A percentile compares a stretch with the other conserved stretches of the same genome.
Evolutionary conservation across 768 basidiomycete genomes (phyloP).

Genomic region (Coprinopsis cinerea): DNA sequence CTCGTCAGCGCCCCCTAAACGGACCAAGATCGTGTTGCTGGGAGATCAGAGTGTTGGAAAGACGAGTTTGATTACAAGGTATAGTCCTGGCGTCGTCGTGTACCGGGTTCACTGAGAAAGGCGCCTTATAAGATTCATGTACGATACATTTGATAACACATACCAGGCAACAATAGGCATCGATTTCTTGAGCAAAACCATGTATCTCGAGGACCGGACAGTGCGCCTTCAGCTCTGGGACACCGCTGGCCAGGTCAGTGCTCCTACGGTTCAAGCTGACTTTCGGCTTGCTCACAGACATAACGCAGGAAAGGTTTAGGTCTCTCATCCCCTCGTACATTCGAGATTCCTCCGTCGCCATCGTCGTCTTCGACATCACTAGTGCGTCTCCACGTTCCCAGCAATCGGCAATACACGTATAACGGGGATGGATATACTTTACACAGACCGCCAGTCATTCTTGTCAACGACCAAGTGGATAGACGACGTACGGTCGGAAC

Average conservation of each 20-base stretch:
- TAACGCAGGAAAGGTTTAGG: constrained; percentile 83
- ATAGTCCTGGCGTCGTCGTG: constrained; percentile 18
- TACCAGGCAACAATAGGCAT: constrained; percentile 98
- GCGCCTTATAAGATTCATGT: constrained; percentile 71
- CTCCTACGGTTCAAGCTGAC: not conserved
- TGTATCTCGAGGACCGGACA: constrained; percentile 98
- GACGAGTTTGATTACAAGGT: constrained; percentile 97
- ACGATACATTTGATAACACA: constrained; percentile 99
- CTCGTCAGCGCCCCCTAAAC: constrained; percentile 84
- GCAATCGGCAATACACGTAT: constrained; percentile 3
- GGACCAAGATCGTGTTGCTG: constrained; percentile 93
- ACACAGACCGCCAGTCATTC: constrained; percentile 91
- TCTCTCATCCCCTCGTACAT: constrained; percentile 98
- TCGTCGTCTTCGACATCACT: constrained; percentile 98
- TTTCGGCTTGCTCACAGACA: not conserved
- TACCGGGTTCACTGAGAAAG: not conserved
- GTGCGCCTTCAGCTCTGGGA: constrained; percentile 98
- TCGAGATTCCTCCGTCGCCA: constrained; percentile 96
- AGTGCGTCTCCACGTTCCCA: constrained; percentile 47
- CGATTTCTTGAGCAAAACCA: constrained; percentile 99
- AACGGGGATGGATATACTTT: constrained; percentile 6
- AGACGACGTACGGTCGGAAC: constrained; percentile 95
- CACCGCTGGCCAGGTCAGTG: constrained; percentile 84
- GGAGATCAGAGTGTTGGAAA: constrained; percentile 99
- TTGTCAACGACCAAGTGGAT: constrained; percentile 98